Conservation (phyloP, 768 basidiomycete species). For the Pisolithus orientalis region DNA sequence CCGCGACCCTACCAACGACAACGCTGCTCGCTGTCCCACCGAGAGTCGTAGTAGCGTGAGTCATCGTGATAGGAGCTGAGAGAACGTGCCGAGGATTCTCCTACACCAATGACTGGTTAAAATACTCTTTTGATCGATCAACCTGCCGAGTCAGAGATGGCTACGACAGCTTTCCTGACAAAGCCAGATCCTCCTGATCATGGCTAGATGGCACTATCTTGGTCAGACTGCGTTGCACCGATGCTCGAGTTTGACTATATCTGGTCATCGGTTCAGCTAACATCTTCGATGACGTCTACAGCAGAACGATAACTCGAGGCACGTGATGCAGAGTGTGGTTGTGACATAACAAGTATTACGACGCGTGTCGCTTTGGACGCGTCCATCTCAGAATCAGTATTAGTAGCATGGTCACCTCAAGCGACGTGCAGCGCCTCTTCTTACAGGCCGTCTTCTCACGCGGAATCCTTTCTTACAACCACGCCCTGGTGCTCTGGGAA, state of each 20-base stretch:
- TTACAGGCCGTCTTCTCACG: conserved; percentile 75
- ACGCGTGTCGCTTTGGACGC: not conserved
- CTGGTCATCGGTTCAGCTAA: too few species aligned
- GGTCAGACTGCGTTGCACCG: too few species aligned
- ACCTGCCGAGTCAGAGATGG: too few species aligned
- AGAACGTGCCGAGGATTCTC: not conserved
- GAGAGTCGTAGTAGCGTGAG: conserved; percentile 25
- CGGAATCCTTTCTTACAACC: conserved; percentile 54
- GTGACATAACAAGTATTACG: not conserved
- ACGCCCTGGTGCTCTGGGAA: conserved; percentile 61
- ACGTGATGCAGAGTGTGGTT: not conserved
- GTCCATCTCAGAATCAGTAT: conserved; percentile 11
- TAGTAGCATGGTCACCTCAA: conserved; percentile 34
- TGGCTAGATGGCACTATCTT: too few species aligned
- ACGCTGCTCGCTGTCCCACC: conserved; percentile 34
- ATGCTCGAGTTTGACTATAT: too few species aligned
- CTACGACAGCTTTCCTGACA: too few species aligned
- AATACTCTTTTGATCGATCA: not conserved
- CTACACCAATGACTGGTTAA: not conserved
- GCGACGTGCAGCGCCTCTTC: conserved; percentile 71
- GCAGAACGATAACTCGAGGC: not conserved
- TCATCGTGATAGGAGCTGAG: conserved; percentile 17
- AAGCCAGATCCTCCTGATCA: too few species aligned
- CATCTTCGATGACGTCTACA: too few species aligned
- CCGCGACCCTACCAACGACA: conserved; percentile 34